A percentile compares a stretch with the other conserved stretches of the same genome.
These are phyloP conservation scores for Kondoa subrosea DNA, from an alignment of 768 basidiomycete genomes.

Conservation along the genomic window DNA sequence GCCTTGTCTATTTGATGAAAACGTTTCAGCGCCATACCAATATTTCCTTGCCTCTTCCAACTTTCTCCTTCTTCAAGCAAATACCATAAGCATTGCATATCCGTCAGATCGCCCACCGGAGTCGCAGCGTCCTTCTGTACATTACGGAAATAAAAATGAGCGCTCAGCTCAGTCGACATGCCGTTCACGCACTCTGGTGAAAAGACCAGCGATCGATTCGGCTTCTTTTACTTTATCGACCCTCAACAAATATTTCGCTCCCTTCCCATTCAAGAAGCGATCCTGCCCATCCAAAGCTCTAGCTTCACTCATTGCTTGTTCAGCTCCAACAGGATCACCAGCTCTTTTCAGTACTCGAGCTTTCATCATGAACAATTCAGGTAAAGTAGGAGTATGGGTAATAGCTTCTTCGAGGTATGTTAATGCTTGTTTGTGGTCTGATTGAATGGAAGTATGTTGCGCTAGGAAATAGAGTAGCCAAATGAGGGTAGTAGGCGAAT, in stretches of 20 bases:
- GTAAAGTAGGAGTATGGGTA: slow-evolving; percentile 77
- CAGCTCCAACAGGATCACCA: slow-evolving; percentile 62
- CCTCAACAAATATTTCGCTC: slow-evolving; percentile 72
- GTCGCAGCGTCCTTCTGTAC: slow-evolving; percentile 69
- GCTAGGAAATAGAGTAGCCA: slow-evolving; percentile 94
- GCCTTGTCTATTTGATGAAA: slow-evolving; percentile 63
- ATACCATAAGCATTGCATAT: slow-evolving; percentile 88
- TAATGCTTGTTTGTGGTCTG: slow-evolving; percentile 41
- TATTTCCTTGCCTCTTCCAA: slow-evolving; percentile 46
- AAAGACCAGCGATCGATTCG: slow-evolving; percentile 54
- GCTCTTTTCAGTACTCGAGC: slow-evolving; percentile 71
- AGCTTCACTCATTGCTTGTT: slow-evolving; percentile 60
- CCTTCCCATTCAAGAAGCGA: slow-evolving; percentile 82
- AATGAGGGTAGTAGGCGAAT: slow-evolving; percentile 63
- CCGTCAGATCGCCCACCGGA: slow-evolving; percentile 65
- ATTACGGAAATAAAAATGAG: slow-evolving; percentile 1
- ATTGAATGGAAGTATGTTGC: slow-evolving; percentile 62
- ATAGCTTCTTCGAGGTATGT: slow-evolving; percentile 50
- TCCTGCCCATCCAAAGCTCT: slow-evolving; percentile 79
- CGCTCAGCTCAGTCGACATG: not conserved
- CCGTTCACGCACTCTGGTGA: slow-evolving; percentile 55
- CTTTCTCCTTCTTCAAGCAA: slow-evolving; percentile 64
- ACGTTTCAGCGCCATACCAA: slow-evolving; percentile 66
- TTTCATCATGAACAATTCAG: slow-evolving; percentile 67
- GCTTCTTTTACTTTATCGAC: slow-evolving; percentile 68